phyloP scores from a whole-genome alignment of 2,329 filamentous ascomycete genomes.

The Trichoderma sp. region DNA sequence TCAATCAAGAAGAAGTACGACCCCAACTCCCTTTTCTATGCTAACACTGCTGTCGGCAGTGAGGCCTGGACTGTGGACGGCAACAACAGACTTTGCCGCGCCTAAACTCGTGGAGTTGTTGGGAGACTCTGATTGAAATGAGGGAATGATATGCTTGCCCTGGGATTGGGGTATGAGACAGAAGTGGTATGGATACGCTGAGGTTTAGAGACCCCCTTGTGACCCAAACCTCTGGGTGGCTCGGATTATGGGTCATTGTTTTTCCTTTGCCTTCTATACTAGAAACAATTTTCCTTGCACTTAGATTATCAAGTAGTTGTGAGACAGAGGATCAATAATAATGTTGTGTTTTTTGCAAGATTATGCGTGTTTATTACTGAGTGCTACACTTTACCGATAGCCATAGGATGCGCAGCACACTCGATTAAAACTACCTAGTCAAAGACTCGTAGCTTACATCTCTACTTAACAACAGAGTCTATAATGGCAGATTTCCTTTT shows the following conservation, averaged over 20 bases:
- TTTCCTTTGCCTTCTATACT: not conserved
- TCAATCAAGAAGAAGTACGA: conserved; percentile 52
- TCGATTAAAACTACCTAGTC: not conserved
- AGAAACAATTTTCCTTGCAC: not conserved
- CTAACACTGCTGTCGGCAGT: conserved; percentile 50
- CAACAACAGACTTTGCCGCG: conserved; percentile 27
- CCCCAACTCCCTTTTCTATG: conserved; percentile 48
- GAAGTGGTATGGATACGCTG: not conserved
- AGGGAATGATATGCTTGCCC: not conserved
- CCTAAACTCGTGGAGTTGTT: not conserved
- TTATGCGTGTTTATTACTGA: not conserved
- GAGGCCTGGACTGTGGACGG: conserved; percentile 47
- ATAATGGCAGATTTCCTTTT: not conserved
- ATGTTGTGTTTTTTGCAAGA: not conserved
- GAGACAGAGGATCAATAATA: not conserved
- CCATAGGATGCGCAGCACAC: not conserved
- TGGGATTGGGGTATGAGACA: not conserved
- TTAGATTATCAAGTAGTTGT: not conserved
- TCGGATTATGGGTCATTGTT: not conserved
- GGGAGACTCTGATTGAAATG: not conserved
- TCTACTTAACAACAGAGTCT: not conserved
- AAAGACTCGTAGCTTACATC: not conserved
- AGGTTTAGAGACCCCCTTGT: not conserved
- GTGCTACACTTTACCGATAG: not conserved
- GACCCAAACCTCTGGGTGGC: too few relatives aligned